Percentiles rank a stretch among this genome's conserved stretches.
phyloP scores from a whole-genome alignment of 257 asterid species.

The Petunia secreta region DNA sequence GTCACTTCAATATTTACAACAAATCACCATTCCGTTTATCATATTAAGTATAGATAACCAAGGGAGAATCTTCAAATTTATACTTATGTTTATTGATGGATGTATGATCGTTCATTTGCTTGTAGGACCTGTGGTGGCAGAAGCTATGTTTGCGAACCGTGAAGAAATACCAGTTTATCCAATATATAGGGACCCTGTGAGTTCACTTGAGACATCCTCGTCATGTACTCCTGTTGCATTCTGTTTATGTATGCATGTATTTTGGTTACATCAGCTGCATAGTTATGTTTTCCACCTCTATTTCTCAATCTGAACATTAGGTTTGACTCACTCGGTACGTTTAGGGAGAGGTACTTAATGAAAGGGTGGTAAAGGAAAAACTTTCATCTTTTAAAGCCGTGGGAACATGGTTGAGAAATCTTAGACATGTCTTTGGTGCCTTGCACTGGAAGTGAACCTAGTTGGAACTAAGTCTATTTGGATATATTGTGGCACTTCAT shows the following conservation, averaged over 20 bases:
- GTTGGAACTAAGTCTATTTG: not conserved
- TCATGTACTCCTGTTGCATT: not conserved
- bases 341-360: slow-evolving; percentile 17
- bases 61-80: not conserved
- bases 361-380: not conserved
- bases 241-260: slow-evolving; percentile 7
- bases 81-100: not conserved
- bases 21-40: not conserved
- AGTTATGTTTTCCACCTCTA: not conserved
- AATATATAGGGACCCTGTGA: slow-evolving; percentile 94
- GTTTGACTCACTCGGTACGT: not conserved
- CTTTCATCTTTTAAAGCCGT: not conserved
- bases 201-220: slow-evolving; percentile 32
- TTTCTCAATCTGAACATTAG: not conserved
- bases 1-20: not conserved
- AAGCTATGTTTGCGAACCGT: slow-evolving; percentile 94
- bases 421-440: not conserved
- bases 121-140: slow-evolving; percentile 96
- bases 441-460: not conserved
- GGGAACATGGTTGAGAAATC: not conserved
- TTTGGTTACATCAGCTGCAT: not conserved
- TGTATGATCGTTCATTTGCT: slow-evolving; percentile 6
- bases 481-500: not conserved
- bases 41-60: not conserved
- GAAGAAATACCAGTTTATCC: slow-evolving; percentile 95